Conservation (phyloP, 2,329 filamentous ascomycete genomes). For the Dactylonectria estremocensis region DNA sequence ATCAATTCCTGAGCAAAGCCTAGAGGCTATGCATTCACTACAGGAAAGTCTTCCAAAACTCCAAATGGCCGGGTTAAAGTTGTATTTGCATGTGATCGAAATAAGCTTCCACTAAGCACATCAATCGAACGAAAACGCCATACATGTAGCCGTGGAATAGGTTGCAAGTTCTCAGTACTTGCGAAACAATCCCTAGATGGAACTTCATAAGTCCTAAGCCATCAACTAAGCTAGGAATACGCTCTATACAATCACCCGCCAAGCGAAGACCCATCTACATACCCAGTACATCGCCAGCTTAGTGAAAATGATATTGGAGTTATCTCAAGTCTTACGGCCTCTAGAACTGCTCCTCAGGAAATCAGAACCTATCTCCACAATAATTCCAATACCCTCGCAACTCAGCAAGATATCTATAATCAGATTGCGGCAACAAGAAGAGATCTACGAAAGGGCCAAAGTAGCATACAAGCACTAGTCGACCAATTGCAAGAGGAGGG, state of each 20-base stretch:
- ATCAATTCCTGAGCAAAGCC: no score
- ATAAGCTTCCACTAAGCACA: slow-evolving; percentile 27
- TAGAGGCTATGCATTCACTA: slow-evolving; percentile 35
- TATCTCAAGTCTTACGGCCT: slow-evolving; percentile 24
- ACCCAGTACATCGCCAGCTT: slow-evolving; percentile 29
- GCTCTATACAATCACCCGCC: slow-evolving; percentile 26
- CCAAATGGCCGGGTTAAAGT: slow-evolving; percentile 28
- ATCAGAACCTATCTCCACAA: slow-evolving; percentile 36
- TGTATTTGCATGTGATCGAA: slow-evolving; percentile 29
- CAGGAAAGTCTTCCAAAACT: slow-evolving; percentile 31
- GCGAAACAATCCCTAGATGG: slow-evolving; percentile 31
- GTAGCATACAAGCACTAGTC: slow-evolving; percentile 31
- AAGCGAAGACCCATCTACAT: slow-evolving; percentile 25
- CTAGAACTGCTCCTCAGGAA: slow-evolving; percentile 34
- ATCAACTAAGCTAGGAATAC: slow-evolving; percentile 21
- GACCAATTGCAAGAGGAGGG: slow-evolving; percentile 39
- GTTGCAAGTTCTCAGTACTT: slow-evolving; percentile 35
- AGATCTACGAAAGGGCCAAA: slow-evolving; percentile 23
- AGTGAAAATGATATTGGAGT: slow-evolving; percentile 9
- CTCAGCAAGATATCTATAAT: slow-evolving; percentile 43
- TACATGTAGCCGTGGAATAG: slow-evolving; percentile 26
- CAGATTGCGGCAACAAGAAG: slow-evolving; percentile 32
- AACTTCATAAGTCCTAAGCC: slow-evolving; percentile 23
- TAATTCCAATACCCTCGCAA: slow-evolving; percentile 32
- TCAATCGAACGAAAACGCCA: slow-evolving; percentile 27